Evolutionary conservation across 2,329 filamentous ascomycete species (phyloP).

Genomic region (Verruconis gallopava): DNA sequence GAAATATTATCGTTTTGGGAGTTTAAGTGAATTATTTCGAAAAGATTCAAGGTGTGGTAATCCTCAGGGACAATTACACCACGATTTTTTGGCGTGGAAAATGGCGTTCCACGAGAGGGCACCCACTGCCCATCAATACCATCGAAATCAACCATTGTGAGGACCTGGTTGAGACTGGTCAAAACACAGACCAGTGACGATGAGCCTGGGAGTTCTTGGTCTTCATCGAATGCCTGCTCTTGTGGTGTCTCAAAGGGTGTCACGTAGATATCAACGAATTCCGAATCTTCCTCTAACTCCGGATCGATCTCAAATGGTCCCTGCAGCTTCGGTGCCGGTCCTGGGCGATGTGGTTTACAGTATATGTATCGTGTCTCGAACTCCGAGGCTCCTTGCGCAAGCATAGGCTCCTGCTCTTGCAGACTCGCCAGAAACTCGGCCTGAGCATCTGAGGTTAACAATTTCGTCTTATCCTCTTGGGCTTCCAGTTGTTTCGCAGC

Average conservation of each 20-base stretch:
- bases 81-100: constrained; percentile 4
- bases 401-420: constrained; percentile 39
- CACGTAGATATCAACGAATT: constrained; percentile 48
- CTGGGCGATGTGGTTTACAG: constrained; percentile 38
- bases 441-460: constrained; percentile 38
- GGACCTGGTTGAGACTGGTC: constrained; percentile 41
- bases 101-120: constrained; percentile 21
- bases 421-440: constrained; percentile 46
- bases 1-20: constrained; percentile 14
- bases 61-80: constrained; percentile 14
- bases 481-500: constrained; percentile 22
- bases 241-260: constrained; percentile 39
- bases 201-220: constrained; percentile 33
- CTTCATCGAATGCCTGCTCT: constrained; percentile 36
- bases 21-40: constrained; percentile 28
- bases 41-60: constrained; percentile 19
- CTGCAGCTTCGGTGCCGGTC: constrained; percentile 46
- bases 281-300: constrained; percentile 21
- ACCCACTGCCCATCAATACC: constrained; percentile 52
- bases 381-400: constrained; percentile 25
- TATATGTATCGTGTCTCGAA: constrained; percentile 40
- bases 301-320: constrained; percentile 43
- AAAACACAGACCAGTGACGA: constrained; percentile 45
- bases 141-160: constrained; percentile 47
- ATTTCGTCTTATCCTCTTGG: constrained; percentile 28